Conservation (phyloP, 1,139 yeast species). For the Hansenula sp. region DNA sequence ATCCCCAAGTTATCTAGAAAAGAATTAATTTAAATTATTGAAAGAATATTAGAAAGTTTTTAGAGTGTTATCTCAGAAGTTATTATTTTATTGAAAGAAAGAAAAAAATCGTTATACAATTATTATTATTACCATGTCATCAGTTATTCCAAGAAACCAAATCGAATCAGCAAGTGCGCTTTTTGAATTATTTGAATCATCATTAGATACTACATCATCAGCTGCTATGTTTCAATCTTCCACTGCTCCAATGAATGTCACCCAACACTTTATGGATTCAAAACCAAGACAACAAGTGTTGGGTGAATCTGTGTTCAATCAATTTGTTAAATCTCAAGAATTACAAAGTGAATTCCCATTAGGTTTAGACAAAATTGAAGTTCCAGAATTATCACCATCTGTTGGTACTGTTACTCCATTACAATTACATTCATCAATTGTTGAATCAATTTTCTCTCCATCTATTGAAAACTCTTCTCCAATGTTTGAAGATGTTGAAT, state of each 20-base stretch:
- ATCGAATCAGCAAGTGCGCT: constrained; percentile 14
- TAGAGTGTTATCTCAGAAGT: not conserved
- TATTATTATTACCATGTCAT: constrained; percentile 2
- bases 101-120: constrained; percentile 1
- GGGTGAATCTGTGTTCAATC: constrained; percentile 40
- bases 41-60: too few relatives aligned
- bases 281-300: constrained; percentile 28
- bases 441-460: constrained; percentile 57
- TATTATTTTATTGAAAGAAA: not conserved
- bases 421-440: constrained; percentile 52
- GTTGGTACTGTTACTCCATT: constrained; percentile 36
- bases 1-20: constrained; percentile 2
- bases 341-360: constrained; percentile 13
- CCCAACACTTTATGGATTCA: constrained; percentile 4
- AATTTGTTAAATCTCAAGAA: constrained; percentile 27
- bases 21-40: not conserved
- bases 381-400: constrained; percentile 21
- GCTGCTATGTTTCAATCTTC: constrained; percentile 4
- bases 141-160: not conserved
- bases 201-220: constrained; percentile 9
- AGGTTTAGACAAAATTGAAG: constrained; percentile 18
- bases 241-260: not conserved
- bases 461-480: constrained; percentile 51
- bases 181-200: constrained; percentile 21
- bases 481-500: constrained; percentile 54